Base-by-base conservation (phyloP, 352 stramenopile genomes). In the Nothophytophthora sp. region DNA sequence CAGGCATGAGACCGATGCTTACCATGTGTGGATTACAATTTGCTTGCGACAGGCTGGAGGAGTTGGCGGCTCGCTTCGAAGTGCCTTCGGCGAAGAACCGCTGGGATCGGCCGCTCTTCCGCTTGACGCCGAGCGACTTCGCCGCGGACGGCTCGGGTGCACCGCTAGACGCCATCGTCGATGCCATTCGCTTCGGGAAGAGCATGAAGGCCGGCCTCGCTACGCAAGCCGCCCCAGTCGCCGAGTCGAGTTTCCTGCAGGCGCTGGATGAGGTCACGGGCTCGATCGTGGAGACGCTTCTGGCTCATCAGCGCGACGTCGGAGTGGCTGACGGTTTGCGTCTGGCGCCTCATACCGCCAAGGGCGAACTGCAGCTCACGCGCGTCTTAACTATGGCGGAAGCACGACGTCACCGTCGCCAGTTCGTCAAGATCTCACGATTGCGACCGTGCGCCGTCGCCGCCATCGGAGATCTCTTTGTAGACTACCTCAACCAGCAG, bases 61-160 rank as follows among this genome's bases (percentile, higher is more conserved):
- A 89, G 25, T 70, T 98, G 16, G 81, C 95, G 0, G 51, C 67
- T 28, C 76, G 92, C 23, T 98, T 96, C 60, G 94, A 98, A 71
- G 70, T 90, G 20, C 94, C 94, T 1, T 76, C 93, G 49, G 78
- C 84, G n/a, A 89, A 92, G 62, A 98, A 98, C 64, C 85, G 94
- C 45, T 98, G 94, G 94, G 94, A 98, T 55, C 86, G 83, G 50
- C 94, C 94, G 5, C 53, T 98, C 1, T 90, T 93, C 47, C 76
- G 61, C 36, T 39, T 95, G 30, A 85, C 69, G 32, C 80, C 82
- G 1, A 65, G 75, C 15, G 47, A 62, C 12, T 70, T 86, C 25
- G 49, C 39, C 5, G 45, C 35, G 0, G 63, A 84, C 28, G 71
- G 73, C 0, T 27, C 76, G 22, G 55, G 61, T 4, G 16, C 68